Conservation (phyloP, 2,329 filamentous ascomycete genomes). For the Zymoseptoria passerinii region DNA sequence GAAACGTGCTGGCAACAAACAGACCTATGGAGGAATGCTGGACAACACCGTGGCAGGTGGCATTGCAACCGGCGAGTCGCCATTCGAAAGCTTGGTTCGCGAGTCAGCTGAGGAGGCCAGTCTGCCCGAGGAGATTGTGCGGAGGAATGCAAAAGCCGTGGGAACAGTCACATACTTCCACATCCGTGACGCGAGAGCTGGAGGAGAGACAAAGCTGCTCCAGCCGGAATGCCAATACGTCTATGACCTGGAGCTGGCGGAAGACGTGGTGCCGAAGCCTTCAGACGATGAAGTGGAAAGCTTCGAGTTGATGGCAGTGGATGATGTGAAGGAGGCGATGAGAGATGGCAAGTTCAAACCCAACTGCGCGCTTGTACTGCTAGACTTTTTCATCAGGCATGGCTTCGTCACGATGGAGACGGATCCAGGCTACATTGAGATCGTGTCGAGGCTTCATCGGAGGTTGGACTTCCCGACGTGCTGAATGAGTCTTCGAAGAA, state of each 20-base stretch:
- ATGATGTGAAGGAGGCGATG: conserved; percentile 65
- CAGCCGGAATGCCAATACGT: conserved; percentile 90
- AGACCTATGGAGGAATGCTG: conserved; percentile 83
- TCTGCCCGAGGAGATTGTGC: conserved; percentile 61
- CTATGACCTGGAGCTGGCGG: conserved; percentile 74
- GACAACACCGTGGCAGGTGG: conserved; percentile 92
- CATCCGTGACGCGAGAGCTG: conserved; percentile 64
- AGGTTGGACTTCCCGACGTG: conserved; percentile 62
- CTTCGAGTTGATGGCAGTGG: conserved; percentile 69
- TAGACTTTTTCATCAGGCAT: conserved; percentile 86
- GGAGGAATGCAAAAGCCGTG: conserved; percentile 47
- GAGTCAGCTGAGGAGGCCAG: conserved; percentile 87
- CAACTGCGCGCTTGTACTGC: conserved; percentile 74
- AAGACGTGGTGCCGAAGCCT: conserved; percentile 61
- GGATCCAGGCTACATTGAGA: conserved; percentile 70
- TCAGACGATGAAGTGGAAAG: conserved; percentile 83
- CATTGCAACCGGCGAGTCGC: conserved; percentile 69
- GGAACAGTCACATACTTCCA: conserved; percentile 81
- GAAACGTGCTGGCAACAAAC: conserved; percentile 64
- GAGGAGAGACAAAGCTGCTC: conserved; percentile 71
- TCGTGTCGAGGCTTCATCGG: conserved; percentile 67
- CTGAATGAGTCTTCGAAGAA: background rate
- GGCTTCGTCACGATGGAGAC: conserved; percentile 70
- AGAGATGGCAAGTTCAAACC: conserved; percentile 75
- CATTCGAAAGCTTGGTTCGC: conserved; percentile 72